Base-by-base conservation (phyloP, 2,329 filamentous ascomycete genomes). In the Cercospora beticola region DNA sequence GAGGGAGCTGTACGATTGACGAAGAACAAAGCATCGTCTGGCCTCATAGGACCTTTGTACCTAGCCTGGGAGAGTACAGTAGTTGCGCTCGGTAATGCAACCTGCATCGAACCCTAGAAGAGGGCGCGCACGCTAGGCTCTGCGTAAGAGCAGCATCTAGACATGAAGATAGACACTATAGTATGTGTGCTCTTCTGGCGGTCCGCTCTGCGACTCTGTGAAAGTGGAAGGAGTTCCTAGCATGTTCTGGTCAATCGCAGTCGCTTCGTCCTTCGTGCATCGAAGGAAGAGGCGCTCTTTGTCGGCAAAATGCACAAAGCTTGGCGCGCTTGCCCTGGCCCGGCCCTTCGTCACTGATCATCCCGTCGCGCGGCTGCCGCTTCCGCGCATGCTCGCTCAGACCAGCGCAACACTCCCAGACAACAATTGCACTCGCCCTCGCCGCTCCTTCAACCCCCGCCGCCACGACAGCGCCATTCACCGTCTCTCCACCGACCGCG, bases 361-460 rank as follows among this genome's bases (percentile, higher is more conserved):
- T 58, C 54, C 54, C 54, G 54, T 58, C 54, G 54, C 54, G 54
- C 54, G 54, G 21, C 54, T 58, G 26, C 54, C 54, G 46, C 14
- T 58, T 33, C 54, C 54, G 54, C 54, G 26, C 54, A 58, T 58
- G 54, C 54, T 58, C 54, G 30, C 46, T 43, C 49, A 54, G 21
- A 54, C 49, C 49, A 28, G 54, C 54, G 54, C 54, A 58, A 58
- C 54, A 58, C 14, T 23, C 16, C 28, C 54, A 28, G 54, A 57
- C 54, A 30, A 58, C 26, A n/a, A 58, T 26, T 58, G 54, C 54
- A 58, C 54, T 58, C 54, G 54, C 26, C 54, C 54, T 58, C 54
- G 54, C 16, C 54, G 54, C 54, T 58, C 54, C 23, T 30, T 33
- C 54, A n/a, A 12, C 26, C 54, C 21, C n/a, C 26, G 16, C 54